phyloP scores from a whole-genome alignment of 169 alveolate genomes.

The Ichthyophthirius multifiliis region DNA sequence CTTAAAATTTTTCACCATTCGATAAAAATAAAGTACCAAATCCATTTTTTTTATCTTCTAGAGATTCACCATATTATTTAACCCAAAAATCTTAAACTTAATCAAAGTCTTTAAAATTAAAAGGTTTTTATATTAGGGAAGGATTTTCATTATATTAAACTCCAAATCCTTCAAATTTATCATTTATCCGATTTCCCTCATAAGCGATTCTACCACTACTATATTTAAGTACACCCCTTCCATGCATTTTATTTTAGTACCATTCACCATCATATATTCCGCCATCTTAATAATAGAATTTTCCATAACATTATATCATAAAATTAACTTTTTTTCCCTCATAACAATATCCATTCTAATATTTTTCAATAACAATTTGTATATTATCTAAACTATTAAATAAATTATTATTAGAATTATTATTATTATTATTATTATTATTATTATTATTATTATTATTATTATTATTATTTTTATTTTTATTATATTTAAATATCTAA shows the following conservation, averaged over 20 bases:
- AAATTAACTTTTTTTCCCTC: conserved; percentile 41
- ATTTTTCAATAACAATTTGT: too few species aligned
- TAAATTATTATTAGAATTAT: too few species aligned
- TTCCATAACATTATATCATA: conserved; percentile 33
- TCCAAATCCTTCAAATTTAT: conserved; percentile 41
- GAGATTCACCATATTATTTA: conserved; percentile 26
- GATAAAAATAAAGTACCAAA: conserved; percentile 29
- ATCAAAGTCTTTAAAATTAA: conserved; percentile 39
- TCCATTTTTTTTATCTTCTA: conserved; percentile 43
- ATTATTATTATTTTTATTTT: too few species aligned
- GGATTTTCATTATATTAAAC: conserved; percentile 38
- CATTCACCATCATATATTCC: conserved; percentile 45
- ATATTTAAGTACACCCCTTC: conserved; percentile 22
- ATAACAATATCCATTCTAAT: conserved; percentile 36
- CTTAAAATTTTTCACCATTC: conserved; percentile 37
- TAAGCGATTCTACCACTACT: conserved; percentile 38
- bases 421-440: too few species aligned
- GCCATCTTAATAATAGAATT: conserved; percentile 40
- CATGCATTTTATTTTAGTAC: conserved; percentile 45
- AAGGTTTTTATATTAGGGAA: background rate
- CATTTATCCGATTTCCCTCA: conserved; percentile 45
- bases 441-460: too few species aligned
- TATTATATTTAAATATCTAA: too few species aligned
- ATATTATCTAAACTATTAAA: too few species aligned
- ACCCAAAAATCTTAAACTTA: conserved; percentile 41